Percentiles rank a stretch among this genome's conserved stretches.
These are phyloP conservation scores for Fusarium decemcellulare DNA, from an alignment of 2,329 filamentous ascomycete species.

Conservation along the genomic window DNA sequence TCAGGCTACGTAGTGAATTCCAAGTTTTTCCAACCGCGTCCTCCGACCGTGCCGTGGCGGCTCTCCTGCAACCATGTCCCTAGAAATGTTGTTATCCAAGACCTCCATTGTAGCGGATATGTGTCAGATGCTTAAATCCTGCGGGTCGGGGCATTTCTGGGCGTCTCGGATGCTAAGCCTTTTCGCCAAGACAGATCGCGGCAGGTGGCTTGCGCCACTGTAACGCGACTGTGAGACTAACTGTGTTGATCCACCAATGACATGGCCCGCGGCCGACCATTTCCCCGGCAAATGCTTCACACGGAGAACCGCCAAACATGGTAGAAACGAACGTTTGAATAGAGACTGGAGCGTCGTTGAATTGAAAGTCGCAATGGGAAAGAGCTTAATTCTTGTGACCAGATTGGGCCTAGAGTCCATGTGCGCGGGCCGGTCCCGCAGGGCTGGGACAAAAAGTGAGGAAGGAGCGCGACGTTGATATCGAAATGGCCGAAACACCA, in stretches of 20 bases:
- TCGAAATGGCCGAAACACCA: not conserved
- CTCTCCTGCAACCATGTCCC: no score
- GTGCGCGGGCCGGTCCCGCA: not conserved
- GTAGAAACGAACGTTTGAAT: no score
- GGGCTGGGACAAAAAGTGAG: not conserved
- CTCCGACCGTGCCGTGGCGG: conserved; percentile 9
- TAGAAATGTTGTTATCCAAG: no score
- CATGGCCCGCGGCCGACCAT: no score
- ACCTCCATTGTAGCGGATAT: not conserved
- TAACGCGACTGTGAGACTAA: not conserved
- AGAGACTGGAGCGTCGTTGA: not conserved
- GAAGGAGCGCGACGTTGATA: not conserved
- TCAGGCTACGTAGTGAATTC: not conserved
- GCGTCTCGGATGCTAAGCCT: no score
- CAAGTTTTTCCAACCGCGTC: not conserved
- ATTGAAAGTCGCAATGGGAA: not conserved
- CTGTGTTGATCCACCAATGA: no score
- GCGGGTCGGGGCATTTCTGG: not conserved
- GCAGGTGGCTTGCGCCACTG: not conserved
- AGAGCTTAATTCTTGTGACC: not conserved
- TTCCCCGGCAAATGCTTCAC: not conserved
- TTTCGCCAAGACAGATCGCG: no score
- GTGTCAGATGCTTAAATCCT: not conserved
- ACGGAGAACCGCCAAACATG: no score
- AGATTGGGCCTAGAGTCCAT: not conserved